Evolutionary conservation across 2,329 filamentous ascomycete genomes (phyloP), one percentile per base, ranked within the genome.

Genomic region (Biscogniauxia sp.): DNA sequence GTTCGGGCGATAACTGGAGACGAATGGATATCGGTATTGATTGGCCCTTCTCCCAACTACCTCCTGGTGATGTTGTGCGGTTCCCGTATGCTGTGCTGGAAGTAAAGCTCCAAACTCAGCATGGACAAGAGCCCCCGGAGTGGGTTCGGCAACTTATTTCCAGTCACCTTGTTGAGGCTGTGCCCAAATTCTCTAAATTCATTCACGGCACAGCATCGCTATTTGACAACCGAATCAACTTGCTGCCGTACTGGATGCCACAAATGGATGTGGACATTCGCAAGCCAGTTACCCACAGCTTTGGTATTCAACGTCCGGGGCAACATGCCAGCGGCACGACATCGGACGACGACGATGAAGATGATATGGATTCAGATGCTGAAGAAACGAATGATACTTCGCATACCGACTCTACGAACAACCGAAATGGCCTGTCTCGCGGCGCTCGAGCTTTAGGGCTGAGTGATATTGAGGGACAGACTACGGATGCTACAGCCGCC

Each of bases 131-230:
- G 72, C 92, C 95, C 15, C 95, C 95, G 0, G 91, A 96, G 72
- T 99, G 95, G 95, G 94, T 99, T 69, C 89, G 93, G 20, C 92
- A 98, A 73, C 84, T 99, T 56, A 96, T 93, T 52, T 85, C 92
- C 13, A 97, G 93, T 64, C 95, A 99, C 78, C 83, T 99, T 17
- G 95, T 99, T 1, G 95, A 99, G 78, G 93, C 95, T n/a, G 93
- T 99, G 2, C 95, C 95, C 64, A 99, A 99, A 74, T 99, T 98
- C 77, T 97, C 93, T 72, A 99, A 99, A 78, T 99, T 98, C 75
- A 98, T 99, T 61, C 95, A 99, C 75, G 95, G 95, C 61, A 93
- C 89, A 1, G 94, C 94, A 9, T 91, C 87, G 11, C 79, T 99
- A 53, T 96, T 97, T 75, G 93, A 93, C 0, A 84, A 88, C 52